Percentiles rank a stretch among this genome's conserved stretches.
These are phyloP conservation scores for Gnomoniopsis sp. DNA, from an alignment of 2,329 filamentous ascomycete genomes.

Conservation along the genomic window DNA sequence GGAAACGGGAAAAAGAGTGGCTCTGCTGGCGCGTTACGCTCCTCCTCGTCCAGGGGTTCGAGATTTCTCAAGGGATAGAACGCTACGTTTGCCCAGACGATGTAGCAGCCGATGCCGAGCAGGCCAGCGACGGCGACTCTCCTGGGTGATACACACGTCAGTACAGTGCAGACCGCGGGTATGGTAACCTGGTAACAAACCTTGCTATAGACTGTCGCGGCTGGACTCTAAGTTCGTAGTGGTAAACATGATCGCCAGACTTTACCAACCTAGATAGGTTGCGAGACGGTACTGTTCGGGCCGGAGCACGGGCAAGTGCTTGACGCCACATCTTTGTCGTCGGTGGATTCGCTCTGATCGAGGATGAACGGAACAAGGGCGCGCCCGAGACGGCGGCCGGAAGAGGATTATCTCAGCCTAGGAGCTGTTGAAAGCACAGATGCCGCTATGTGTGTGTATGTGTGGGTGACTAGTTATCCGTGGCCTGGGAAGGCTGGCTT, in stretches of 20 bases:
- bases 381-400: constrained; percentile 1
- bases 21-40: constrained; percentile 35
- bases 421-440: not conserved
- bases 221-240: constrained; percentile 8
- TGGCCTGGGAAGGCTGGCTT: not conserved
- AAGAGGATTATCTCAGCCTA: not conserved
- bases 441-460: not conserved
- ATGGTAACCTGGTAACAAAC: not conserved
- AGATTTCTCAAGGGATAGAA: constrained; percentile 40
- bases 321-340: constrained; percentile 10
- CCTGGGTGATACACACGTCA: not conserved
- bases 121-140: constrained; percentile 20
- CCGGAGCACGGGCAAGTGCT: constrained; percentile 9
- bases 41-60: constrained; percentile 37
- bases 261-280: constrained; percentile 1
- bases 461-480: not conserved
- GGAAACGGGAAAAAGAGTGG: constrained; percentile 60
- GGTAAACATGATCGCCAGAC: constrained; percentile 7
- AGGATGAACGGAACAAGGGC: not conserved
- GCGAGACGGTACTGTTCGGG: constrained; percentile 6
- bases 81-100: constrained; percentile 43
- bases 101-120: constrained; percentile 34
- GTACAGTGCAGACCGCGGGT: not conserved
- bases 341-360: too few relatives aligned
- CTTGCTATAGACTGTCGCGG: not conserved